Evolutionary conservation across 768 basidiomycete species (phyloP), one percentile per base, ranked within the genome.

Genomic region (Mrakia hoshinonis): DNA sequence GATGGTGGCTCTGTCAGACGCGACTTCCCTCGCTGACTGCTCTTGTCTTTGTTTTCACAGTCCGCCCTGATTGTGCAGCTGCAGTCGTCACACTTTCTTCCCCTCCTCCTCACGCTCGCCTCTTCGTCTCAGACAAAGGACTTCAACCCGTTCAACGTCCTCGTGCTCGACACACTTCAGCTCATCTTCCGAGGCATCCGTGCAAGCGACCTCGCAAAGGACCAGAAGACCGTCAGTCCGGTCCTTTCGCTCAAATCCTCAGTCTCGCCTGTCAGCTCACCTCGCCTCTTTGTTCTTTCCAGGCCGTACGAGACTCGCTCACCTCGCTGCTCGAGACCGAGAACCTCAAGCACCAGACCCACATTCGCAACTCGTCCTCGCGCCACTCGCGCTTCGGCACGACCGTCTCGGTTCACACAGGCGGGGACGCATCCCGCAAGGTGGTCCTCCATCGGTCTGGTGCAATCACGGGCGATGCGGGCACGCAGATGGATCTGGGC

Each of bases 341-440:
- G 81, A 86, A 86, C 73, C 85, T 84, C 69, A 82, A 82, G 51
- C 87, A 87, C 72, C 83, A 83, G 43, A 83, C 85, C 67, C 78
- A 84, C 31, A 82, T 85, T 0, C 83, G 85, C 61, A 81, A 83
- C 61, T 81, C 85, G 5, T 80, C 87, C 65, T 90, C 92, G 26
- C 85, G 96, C 39, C 96, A 99, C 81, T 92, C 92, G 31, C 87
- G 94, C 61, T 99, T 99, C 79, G 96, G 96, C 1, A 98, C 96
- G 2, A 98, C 94, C 11, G 88, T 98, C 74, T 82, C 89, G 26
- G 88, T 99, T 67, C 85, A 83, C 73, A 82, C 89, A 18, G 65
- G 31, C 43, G 60, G 38, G 22, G 31, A 54, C 18, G n/a, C 39
- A 39, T 81, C 80, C 22, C 78, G 81, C 55, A 76, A 78, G 72